Base-by-base conservation (phyloP, 2,329 filamentous ascomycete species). In the Talaromyces sp. region DNA sequence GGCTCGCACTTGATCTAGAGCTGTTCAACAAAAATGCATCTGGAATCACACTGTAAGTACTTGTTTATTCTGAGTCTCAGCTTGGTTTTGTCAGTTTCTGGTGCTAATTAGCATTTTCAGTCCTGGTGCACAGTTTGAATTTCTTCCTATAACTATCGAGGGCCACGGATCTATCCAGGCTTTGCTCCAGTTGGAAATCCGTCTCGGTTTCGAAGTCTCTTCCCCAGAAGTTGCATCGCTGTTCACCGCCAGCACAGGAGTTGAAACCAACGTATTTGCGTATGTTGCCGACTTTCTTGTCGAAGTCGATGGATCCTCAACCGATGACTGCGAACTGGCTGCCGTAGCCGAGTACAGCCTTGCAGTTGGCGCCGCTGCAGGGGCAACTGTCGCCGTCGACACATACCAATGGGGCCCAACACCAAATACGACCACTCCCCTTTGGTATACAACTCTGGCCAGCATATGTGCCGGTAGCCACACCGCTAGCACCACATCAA, bases 231-330 rank as follows among this genome's bases (percentile, higher is more conserved):
- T 64, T 58, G 14, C 29, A 46, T 29, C 32, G 29, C 35, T 65
- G 27, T 38, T 70, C 11, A 63, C 63, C 1, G 67, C 78, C 2
- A 74, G 74, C 3, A 74, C 77, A 6, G 83, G 83, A 14, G 70
- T 84, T 3, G 78, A 80, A 58, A 77, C 80, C 4, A 73, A 75
- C 19, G 71, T 84, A 1, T 85, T 77, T 65, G 78, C 81, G 29
- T 77, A 85, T 63, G 66, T 86, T 4, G 83, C 82, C 29, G 78
- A 85, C 57, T 81, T 86, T 63, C 73, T 73, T 11, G 82, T 82
- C 13, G 83, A 82, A 62, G 69, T 86, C 38, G 83, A 82, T 0
- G 70, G 70, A 2, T 64, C 67, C 0, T 66, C 74, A 4, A 66
- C 68, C 1, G 68, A 73, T 27, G 70, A 75, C 1, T 85, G 84